phyloP scores from a whole-genome alignment of 441 rosid species.

The Eruca vesicaria region DNA sequence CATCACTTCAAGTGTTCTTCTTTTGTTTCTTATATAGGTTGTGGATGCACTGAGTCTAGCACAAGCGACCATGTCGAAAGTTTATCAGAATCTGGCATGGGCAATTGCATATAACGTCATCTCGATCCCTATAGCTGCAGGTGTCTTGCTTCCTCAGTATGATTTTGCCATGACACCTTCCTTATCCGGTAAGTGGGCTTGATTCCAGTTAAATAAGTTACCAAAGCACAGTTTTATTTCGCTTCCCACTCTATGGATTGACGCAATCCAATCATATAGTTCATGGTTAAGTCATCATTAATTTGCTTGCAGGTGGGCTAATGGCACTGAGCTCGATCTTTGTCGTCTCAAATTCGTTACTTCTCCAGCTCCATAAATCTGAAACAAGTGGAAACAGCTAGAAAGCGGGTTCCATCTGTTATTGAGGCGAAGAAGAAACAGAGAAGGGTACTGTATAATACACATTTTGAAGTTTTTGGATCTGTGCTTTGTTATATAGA shows the following conservation, averaged over 20 bases:
- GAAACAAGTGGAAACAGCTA: conserved; percentile 35
- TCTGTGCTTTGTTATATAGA: not conserved
- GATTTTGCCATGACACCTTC: conserved; percentile 95
- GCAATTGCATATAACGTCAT: conserved; percentile 76
- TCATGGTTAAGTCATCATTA: not conserved
- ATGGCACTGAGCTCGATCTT: conserved; percentile 93
- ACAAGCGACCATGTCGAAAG: conserved; percentile 88
- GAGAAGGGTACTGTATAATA: conserved; percentile 8
- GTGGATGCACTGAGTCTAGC: conserved; percentile 85
- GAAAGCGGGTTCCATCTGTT: not conserved
- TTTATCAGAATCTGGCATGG: conserved; percentile 89
- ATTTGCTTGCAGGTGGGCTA: conserved; percentile 60
- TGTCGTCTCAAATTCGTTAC: conserved; percentile 85
- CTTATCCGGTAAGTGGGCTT: conserved; percentile 57
- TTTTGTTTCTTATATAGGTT: conserved; percentile 43
- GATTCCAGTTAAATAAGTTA: not conserved
- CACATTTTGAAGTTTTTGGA: not conserved
- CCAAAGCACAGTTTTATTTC: not conserved
- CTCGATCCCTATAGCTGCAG: conserved; percentile 89
- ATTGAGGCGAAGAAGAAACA: not conserved
- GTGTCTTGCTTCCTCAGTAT: conserved; percentile 82
- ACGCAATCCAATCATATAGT: not conserved
- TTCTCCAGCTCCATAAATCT: conserved; percentile 60
- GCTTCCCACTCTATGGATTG: not conserved
- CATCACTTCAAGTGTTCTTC: not conserved